Conservation (phyloP, 2,329 filamentous ascomycete genomes). For the Calonectria honghensis region DNA sequence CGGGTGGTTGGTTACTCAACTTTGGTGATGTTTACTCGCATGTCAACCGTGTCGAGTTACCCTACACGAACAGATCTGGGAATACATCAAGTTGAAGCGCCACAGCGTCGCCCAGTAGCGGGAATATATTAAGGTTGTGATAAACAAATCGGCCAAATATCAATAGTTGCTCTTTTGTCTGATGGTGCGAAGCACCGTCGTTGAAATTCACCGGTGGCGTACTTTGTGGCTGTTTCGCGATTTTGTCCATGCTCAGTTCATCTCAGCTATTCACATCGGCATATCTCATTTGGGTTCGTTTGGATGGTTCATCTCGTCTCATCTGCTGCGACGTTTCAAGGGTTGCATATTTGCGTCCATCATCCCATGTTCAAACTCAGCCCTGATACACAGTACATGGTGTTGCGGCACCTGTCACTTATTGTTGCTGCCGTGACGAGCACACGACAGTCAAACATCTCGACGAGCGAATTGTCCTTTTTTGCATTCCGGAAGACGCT, state of each 20-base stretch:
- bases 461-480: background rate
- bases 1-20: background rate
- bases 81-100: background rate
- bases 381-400: conserved; percentile 10
- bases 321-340: conserved; percentile 33
- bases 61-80: conserved; percentile 2
- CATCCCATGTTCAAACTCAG: conserved; percentile 25
- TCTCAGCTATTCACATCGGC: background rate
- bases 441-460: background rate
- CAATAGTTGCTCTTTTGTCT: background rate
- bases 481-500: conserved; percentile 16
- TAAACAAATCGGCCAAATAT: conserved; percentile 19
- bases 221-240: conserved; percentile 23
- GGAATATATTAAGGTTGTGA: conserved; percentile 5
- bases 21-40: background rate
- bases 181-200: conserved; percentile 5
- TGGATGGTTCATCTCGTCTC: conserved; percentile 18
- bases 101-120: background rate
- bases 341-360: conserved; percentile 12
- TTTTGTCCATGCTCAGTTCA: background rate
- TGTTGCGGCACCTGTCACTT: background rate
- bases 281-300: background rate
- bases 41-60: background rate
- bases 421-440: background rate
- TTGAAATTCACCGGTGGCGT: conserved; percentile 6